Evolutionary conservation across 1,284 basidiomycete species (phyloP).

Genomic region (Melanopsichium pennsylvanicum): DNA sequence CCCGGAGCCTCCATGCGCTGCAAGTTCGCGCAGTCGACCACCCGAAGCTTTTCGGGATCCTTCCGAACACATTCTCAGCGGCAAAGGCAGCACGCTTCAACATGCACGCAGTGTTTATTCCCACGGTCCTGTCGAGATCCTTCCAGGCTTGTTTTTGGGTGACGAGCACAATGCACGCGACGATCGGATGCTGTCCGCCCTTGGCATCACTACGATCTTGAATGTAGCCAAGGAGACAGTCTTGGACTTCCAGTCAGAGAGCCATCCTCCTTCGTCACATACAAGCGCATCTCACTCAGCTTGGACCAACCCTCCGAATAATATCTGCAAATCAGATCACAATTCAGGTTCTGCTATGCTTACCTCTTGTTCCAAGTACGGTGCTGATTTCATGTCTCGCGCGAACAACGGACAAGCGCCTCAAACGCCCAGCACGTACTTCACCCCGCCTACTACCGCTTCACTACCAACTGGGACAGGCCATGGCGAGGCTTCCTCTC

Average conservation of each 20-base stretch:
- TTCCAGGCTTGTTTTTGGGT: constrained; percentile 89
- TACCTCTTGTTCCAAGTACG: neutral
- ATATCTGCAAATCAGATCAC: neutral
- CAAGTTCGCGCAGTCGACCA: constrained; percentile 30
- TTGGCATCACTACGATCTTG: constrained; percentile 81
- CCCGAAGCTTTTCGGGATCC: constrained; percentile 58
- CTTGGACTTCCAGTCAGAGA: constrained; percentile 36
- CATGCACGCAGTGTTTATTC: constrained; percentile 70
- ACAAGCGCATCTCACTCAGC: constrained; percentile 7
- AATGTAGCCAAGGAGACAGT: constrained; percentile 82
- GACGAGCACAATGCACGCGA: constrained; percentile 91
- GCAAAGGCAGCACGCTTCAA: constrained; percentile 58
- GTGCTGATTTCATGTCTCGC: neutral
- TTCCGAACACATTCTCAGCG: constrained; percentile 59
- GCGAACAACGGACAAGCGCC: constrained; percentile 4
- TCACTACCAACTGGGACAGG: constrained; percentile 1
- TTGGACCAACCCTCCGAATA: constrained; percentile 10
- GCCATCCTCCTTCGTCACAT: neutral
- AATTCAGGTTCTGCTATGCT: neutral
- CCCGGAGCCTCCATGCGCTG: constrained; percentile 22
- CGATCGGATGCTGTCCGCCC: constrained; percentile 75
- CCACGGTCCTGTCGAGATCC: constrained; percentile 84
- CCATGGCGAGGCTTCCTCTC: constrained; percentile 13
- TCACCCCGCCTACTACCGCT: constrained; percentile 36
- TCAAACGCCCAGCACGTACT: constrained; percentile 29